A percentile compares a stretch with the other conserved stretches of the same genome.
These are phyloP conservation scores for Moesziomyces globuligerus DNA, from an alignment of 1,284 basidiomycete genomes.

Conservation along the genomic window DNA sequence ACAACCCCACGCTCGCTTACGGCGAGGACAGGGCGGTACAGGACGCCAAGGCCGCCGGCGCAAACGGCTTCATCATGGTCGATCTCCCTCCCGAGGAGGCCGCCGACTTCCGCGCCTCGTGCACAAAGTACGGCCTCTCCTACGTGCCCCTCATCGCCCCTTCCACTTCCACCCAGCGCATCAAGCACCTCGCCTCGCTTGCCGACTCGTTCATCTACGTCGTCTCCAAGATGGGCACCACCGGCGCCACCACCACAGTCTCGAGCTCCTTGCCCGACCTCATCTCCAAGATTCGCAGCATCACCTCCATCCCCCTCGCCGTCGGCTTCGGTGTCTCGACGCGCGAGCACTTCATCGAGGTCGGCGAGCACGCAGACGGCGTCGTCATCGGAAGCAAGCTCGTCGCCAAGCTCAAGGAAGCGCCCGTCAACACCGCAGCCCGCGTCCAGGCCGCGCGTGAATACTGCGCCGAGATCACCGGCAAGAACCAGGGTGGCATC, in stretches of 20 bases:
- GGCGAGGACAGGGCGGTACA: slow-evolving; percentile 92
- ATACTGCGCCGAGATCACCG: slow-evolving; percentile 74
- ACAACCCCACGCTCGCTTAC: slow-evolving; percentile 91
- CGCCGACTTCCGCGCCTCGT: slow-evolving; percentile 85
- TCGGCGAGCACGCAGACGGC: slow-evolving; percentile 83
- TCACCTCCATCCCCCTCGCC: slow-evolving; percentile 81
- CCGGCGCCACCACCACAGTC: slow-evolving; percentile 83
- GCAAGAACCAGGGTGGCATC: slow-evolving; percentile 58
- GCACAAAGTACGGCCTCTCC: slow-evolving; percentile 83
- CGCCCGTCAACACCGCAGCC: slow-evolving; percentile 66
- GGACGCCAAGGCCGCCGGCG: slow-evolving; percentile 87
- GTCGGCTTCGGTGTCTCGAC: slow-evolving; percentile 97
- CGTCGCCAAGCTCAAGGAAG: slow-evolving; percentile 80
- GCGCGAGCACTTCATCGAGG: slow-evolving; percentile 87
- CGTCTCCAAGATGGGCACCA: slow-evolving; percentile 88
- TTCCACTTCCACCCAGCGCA: slow-evolving; percentile 85
- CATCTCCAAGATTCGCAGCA: slow-evolving; percentile 65
- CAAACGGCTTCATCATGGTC: slow-evolving; percentile 96
- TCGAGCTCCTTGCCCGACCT: slow-evolving; percentile 67
- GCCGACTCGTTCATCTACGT: slow-evolving; percentile 98
- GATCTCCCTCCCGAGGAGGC: slow-evolving; percentile 98
- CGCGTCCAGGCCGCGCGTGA: slow-evolving; percentile 71
- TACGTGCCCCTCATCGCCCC: slow-evolving; percentile 96
- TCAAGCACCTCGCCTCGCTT: slow-evolving; percentile 89
- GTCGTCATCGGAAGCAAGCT: slow-evolving; percentile 92